Percentiles rank a stretch among this genome's conserved stretches.
phyloP scores from a whole-genome alignment of 257 asterid genomes.

The Solanum sejunctum region DNA sequence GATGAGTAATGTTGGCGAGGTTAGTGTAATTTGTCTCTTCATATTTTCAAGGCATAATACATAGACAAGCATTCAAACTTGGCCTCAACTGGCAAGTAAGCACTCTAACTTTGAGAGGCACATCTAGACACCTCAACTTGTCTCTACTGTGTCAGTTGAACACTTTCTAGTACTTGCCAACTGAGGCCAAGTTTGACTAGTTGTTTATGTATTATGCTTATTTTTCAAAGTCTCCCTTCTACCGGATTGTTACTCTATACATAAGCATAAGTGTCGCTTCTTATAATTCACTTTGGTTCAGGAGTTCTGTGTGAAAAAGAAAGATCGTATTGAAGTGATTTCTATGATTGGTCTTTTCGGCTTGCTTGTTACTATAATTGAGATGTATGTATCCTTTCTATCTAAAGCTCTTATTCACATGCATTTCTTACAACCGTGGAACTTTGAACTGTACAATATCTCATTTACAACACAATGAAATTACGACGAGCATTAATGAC shows the following conservation, averaged over 20 bases:
- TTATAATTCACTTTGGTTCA: slow-evolving; percentile 3
- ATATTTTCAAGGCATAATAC: neutral
- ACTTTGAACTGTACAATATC: neutral
- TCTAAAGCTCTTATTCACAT: neutral
- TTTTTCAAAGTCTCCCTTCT: neutral
- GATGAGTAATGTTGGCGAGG: slow-evolving; percentile 73
- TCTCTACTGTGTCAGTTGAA: neutral
- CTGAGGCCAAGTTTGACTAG: neutral
- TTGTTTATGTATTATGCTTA: neutral
- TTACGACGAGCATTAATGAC: neutral
- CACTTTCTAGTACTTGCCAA: neutral
- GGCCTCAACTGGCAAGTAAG: neutral
- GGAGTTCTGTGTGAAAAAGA: slow-evolving; percentile 75
- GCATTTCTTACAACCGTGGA: neutral
- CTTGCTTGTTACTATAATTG: slow-evolving; percentile 42
- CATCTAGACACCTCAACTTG: neutral
- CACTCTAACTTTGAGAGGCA: neutral
- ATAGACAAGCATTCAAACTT: neutral
- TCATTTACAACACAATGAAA: neutral
- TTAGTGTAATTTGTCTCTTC: neutral
- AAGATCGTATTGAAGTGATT: slow-evolving; percentile 53
- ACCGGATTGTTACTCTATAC: too few species aligned
- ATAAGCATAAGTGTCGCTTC: neutral
- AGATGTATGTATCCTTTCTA: slow-evolving; percentile 72
- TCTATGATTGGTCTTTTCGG: slow-evolving; percentile 69